Percentiles rank a stretch among this genome's conserved stretches.
phyloP scores from a whole-genome alignment of 1,284 basidiomycete genomes.

The Exobasidium rhododendri region DNA sequence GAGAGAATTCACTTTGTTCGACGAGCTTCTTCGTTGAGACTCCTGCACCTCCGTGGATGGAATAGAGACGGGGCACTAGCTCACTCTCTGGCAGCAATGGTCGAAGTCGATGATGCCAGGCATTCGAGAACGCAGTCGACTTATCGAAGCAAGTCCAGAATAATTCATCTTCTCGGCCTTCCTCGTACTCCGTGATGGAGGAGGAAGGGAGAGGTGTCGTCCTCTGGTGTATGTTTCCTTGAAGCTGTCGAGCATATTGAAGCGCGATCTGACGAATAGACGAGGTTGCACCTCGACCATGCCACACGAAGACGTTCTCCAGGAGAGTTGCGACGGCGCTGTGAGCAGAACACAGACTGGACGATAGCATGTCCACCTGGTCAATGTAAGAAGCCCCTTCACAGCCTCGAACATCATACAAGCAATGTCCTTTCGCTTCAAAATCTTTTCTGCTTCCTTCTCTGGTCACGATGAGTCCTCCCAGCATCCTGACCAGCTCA shows the following conservation, averaged over 20 bases:
- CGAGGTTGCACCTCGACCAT: constrained; percentile 32
- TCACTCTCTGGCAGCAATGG: constrained; percentile 7
- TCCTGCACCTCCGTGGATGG: not conserved
- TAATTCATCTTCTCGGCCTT: constrained; percentile 37
- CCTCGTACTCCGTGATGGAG: constrained; percentile 33
- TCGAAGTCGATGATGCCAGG: constrained; percentile 26
- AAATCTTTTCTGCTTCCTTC: constrained; percentile 31
- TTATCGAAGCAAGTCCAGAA: constrained; percentile 39
- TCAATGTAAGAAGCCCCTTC: constrained; percentile 27
- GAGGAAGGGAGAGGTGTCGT: constrained; percentile 18
- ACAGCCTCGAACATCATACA: constrained; percentile 31
- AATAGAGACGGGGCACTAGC: not conserved
- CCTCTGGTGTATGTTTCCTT: constrained; percentile 11
- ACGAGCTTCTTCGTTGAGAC: constrained; percentile 3
- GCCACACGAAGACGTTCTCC: constrained; percentile 40
- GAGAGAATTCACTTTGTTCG: constrained; percentile 8
- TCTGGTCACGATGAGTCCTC: constrained; percentile 22
- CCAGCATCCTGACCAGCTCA: constrained; percentile 27
- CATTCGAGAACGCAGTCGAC: constrained; percentile 28
- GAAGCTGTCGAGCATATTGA: constrained; percentile 31
- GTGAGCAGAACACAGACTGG: constrained; percentile 40
- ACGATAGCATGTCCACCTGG: constrained; percentile 36
- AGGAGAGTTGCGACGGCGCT: constrained; percentile 32
- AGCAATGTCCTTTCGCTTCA: constrained; percentile 24
- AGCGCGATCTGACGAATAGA: constrained; percentile 30